A percentile compares a stretch with the other conserved stretches of the same genome.
Evolutionary conservation across 805 yeast genomes (phyloP).

Genomic region (Sugiyamaella mastotermitis): DNA sequence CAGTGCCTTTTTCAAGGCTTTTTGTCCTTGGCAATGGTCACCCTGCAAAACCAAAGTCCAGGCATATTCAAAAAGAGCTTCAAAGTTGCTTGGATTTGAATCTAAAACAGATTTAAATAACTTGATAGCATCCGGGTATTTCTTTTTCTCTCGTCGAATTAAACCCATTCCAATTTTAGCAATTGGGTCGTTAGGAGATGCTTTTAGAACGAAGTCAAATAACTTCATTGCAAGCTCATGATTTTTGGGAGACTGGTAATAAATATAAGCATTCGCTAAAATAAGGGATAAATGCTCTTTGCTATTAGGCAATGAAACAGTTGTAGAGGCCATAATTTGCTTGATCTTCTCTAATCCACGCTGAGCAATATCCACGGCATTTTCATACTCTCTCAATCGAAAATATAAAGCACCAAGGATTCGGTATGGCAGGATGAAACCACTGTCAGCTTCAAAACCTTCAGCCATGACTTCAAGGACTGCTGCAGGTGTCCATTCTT

Average conservation of each 20-base stretch:
- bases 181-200: conserved; percentile 41
- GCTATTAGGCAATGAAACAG: conserved; percentile 43
- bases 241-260: conserved; percentile 87
- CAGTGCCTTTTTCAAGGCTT: conserved; percentile 41
- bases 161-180: conserved; percentile 81
- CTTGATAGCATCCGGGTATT: conserved; percentile 47
- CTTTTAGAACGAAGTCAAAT: conserved; percentile 54
- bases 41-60: conserved; percentile 69
- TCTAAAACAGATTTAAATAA: conserved; percentile 47
- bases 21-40: conserved; percentile 46
- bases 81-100: conserved; percentile 45
- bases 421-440: conserved; percentile 56
- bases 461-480: conserved; percentile 44
- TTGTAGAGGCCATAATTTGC: conserved; percentile 35
- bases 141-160: conserved; percentile 61
- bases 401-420: conserved; percentile 57
- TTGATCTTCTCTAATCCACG: conserved; percentile 48
- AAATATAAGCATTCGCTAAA: conserved; percentile 72
- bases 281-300: conserved; percentile 55
- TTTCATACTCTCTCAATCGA: conserved; percentile 55
- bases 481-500: conserved; percentile 38
- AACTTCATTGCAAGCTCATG: conserved; percentile 65
- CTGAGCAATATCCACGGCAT: conserved; percentile 55
- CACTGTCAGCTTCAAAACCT: conserved; percentile 37
- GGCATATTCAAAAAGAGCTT: conserved; percentile 62